These are phyloP conservation scores for Parietaria judaica DNA, from an alignment of 306 rosid species.

Conservation along the genomic window DNA sequence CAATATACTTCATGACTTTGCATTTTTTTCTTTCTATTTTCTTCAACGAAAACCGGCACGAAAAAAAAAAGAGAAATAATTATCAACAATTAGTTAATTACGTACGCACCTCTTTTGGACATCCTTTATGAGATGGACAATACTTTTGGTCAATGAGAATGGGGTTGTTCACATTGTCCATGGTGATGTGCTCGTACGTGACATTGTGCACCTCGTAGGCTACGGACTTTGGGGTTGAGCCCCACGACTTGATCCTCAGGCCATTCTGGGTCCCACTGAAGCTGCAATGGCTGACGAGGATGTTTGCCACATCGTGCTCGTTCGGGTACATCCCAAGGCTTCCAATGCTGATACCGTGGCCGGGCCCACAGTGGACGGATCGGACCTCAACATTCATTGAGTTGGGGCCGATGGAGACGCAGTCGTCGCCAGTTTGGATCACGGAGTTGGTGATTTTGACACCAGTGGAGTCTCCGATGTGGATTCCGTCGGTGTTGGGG, in stretches of 20 bases:
- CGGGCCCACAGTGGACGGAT: conserved; percentile 21
- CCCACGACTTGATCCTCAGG: conserved; percentile 31
- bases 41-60: no score
- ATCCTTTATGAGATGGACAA: conserved; percentile 16
- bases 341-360: conserved; percentile 38
- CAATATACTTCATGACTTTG: no score
- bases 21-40: no score
- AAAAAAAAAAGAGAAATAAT: no score
- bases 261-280: conserved; percentile 31
- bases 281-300: conserved; percentile 8
- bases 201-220: conserved; percentile 14
- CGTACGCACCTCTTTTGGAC: conserved; percentile 11
- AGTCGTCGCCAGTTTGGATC: conserved; percentile 26
- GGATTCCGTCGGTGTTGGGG: conserved; percentile 23
- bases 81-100: no score
- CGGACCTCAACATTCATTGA: background rate
- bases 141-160: conserved; percentile 36
- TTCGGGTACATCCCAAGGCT: conserved; percentile 16
- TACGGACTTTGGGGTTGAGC: background rate
- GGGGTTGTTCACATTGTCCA: conserved; percentile 22
- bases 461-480: background rate
- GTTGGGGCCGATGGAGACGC: conserved; percentile 23
- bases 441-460: background rate
- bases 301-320: background rate
- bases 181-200: conserved; percentile 5